A percentile compares a stretch with the other conserved stretches of the same genome.
These are phyloP conservation scores for Agrostemma githago DNA, from an alignment of 148 eudicot species.

Conservation along the genomic window DNA sequence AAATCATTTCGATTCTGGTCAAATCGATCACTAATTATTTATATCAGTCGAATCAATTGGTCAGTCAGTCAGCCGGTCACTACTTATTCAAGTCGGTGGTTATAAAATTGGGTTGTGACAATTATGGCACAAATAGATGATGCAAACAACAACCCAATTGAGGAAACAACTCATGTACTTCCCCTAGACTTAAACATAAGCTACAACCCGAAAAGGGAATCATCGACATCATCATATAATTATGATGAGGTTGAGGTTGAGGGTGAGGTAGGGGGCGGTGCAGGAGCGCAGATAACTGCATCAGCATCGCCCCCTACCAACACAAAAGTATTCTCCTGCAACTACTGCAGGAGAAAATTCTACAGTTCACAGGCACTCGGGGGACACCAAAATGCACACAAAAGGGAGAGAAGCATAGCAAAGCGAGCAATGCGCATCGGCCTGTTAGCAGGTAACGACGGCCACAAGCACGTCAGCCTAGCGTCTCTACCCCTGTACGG, in stretches of 20 bases:
- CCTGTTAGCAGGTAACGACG: slow-evolving; percentile 14
- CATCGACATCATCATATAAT: neutral
- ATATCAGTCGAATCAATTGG: no score
- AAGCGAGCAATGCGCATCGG: slow-evolving; percentile 62
- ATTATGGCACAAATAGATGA: slow-evolving; percentile 20
- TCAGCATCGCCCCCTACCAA: slow-evolving; percentile 6
- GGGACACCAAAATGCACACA: slow-evolving; percentile 67
- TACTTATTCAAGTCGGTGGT: no score
- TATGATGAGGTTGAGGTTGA: neutral
- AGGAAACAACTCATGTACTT: neutral
- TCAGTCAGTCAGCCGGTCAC: no score
- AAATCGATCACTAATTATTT: no score
- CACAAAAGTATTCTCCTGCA: slow-evolving; percentile 49
- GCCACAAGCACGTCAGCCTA: slow-evolving; percentile 26
- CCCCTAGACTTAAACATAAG: slow-evolving; percentile 42
- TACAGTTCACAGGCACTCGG: slow-evolving; percentile 73
- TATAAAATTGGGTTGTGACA: neutral
- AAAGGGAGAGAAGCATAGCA: slow-evolving; percentile 55
- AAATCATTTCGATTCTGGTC: no score
- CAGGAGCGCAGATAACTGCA: slow-evolving; percentile 8
- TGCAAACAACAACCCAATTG: neutral
- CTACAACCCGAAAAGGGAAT: slow-evolving; percentile 18
- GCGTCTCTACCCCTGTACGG: slow-evolving; percentile 57
- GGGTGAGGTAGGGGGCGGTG: slow-evolving; percentile 19
- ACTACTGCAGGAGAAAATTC: slow-evolving; percentile 55